Percentiles rank a stretch among this genome's conserved stretches.
Evolutionary conservation across 2,329 filamentous ascomycete genomes (phyloP).

Genomic region (Aspergillus novofumigatus): DNA sequence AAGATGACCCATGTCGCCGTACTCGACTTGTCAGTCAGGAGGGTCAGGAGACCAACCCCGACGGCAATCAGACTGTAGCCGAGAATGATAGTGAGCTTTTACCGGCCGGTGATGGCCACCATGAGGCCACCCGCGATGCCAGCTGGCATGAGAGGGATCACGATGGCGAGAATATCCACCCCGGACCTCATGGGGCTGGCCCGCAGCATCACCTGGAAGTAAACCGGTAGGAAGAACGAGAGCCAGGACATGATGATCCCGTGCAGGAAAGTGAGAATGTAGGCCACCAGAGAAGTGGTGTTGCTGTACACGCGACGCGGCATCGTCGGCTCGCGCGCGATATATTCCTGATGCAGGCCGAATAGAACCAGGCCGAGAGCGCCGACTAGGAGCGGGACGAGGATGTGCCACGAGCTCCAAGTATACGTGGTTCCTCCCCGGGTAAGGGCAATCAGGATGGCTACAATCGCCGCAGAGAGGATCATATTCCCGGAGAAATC

Average conservation of each 20-base stretch:
- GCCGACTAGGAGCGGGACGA: conserved; percentile 56
- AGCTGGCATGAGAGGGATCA: conserved; percentile 9
- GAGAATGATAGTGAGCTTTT: conserved; percentile 21
- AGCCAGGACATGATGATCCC: too few species aligned
- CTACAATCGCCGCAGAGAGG: conserved; percentile 7
- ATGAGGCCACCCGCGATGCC: conserved; percentile 19
- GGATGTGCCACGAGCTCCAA: conserved; percentile 54
- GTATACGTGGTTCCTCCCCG: conserved; percentile 24
- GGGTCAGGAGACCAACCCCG: conserved; percentile 21
- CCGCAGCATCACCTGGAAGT: conserved; percentile 35
- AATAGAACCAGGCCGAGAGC: conserved; percentile 26
- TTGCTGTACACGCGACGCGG: too few species aligned
- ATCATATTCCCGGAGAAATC: conserved; percentile 14
- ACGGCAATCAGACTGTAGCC: conserved; percentile 22
- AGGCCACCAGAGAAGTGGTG: too few species aligned
- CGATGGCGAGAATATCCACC: conserved; percentile 18
- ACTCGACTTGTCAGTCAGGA: conserved; percentile 18
- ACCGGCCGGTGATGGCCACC: conserved; percentile 23
- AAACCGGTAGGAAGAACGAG: conserved; percentile 34
- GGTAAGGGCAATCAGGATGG: conserved; percentile 13
- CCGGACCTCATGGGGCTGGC: conserved; percentile 26
- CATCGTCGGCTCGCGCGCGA: too few species aligned
- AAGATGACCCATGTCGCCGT: conserved; percentile 20
- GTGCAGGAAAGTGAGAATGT: too few species aligned
- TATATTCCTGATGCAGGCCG: background rate